Conservation (phyloP, 257 asterid species). For the Solanum arcanum region DNA sequence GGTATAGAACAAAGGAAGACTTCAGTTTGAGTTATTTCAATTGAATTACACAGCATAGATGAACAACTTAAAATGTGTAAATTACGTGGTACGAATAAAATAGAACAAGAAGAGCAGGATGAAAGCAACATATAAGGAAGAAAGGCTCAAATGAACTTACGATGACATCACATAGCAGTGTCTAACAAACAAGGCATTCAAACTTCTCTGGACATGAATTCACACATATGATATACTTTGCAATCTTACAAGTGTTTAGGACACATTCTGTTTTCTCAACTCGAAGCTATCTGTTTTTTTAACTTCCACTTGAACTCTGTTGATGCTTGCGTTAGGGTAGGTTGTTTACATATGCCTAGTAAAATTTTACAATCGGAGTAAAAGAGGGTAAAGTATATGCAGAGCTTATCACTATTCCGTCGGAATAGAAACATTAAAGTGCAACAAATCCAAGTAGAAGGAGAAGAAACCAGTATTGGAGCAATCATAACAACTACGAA, state of each 20-base stretch:
- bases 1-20: conserved; percentile 31
- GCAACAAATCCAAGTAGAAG: too few species aligned
- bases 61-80: background rate
- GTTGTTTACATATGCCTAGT: background rate
- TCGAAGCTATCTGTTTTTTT: background rate
- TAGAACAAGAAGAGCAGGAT: background rate
- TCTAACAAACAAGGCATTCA: background rate
- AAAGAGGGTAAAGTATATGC: too few species aligned
- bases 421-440: too few species aligned
- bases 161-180: background rate
- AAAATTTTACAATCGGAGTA: too few species aligned
- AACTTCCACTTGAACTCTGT: background rate
- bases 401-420: too few species aligned
- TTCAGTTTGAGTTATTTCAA: background rate
- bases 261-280: background rate
- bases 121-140: background rate
- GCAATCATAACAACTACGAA: too few species aligned
- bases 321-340: background rate
- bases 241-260: background rate
- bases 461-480: too few species aligned
- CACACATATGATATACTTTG: background rate
- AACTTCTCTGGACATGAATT: background rate
- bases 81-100: background rate
- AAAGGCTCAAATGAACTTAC: background rate
- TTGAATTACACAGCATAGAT: background rate